Evolutionary conservation across 179 eudicot genomes (phyloP).

Genomic region (Camellia oleifera): DNA sequence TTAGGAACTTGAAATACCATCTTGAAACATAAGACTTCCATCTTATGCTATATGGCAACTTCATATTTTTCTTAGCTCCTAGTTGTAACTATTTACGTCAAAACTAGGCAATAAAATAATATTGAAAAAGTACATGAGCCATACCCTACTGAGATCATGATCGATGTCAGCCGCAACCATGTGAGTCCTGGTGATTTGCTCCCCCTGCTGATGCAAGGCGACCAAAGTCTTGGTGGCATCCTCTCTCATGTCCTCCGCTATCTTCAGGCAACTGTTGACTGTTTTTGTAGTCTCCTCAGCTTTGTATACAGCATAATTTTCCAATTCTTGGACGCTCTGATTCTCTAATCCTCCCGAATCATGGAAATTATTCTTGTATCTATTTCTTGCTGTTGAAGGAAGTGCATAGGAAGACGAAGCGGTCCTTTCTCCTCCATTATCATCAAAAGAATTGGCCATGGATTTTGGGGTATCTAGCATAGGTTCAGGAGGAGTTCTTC

Average conservation of each 20-base stretch:
- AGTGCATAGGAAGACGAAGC: conserved; percentile 34
- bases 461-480: conserved; percentile 26
- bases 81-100: background rate
- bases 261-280: conserved; percentile 65
- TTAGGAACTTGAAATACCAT: background rate
- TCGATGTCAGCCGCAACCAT: conserved; percentile 69
- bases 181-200: conserved; percentile 75
- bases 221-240: conserved; percentile 73
- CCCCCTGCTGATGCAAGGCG: conserved; percentile 86
- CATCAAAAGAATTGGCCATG: conserved; percentile 64
- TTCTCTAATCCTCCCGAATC: conserved; percentile 79
- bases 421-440: conserved; percentile 33
- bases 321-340: conserved; percentile 75
- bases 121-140: conserved; percentile 5
- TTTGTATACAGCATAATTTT: conserved; percentile 69
- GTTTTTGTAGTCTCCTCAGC: conserved; percentile 80
- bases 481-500: conserved; percentile 51
- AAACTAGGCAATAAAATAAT: background rate
- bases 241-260: conserved; percentile 78
- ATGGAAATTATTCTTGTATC: conserved; percentile 73
- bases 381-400: conserved; percentile 55
- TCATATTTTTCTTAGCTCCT: background rate
- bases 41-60: background rate
- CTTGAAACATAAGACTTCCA: conserved; percentile 5
- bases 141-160: conserved; percentile 81